Evolutionary conservation across 2,329 filamentous ascomycete genomes (phyloP).

Genomic region (Proliferodiscus dingleyae): DNA sequence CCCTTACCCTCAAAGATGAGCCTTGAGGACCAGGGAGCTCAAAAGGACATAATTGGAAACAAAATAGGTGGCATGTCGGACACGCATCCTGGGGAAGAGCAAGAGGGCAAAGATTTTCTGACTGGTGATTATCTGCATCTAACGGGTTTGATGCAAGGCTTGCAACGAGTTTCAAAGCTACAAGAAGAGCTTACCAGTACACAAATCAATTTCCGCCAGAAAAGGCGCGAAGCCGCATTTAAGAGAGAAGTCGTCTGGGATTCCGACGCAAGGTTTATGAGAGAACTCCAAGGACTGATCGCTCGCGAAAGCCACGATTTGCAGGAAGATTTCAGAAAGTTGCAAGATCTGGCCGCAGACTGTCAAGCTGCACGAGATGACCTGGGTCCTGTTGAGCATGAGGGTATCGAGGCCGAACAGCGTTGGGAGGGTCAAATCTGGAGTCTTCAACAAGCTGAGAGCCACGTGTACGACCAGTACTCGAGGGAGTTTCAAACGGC

Average conservation of each 20-base stretch:
- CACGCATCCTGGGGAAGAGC: too few relatives aligned
- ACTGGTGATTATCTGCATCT: background rate
- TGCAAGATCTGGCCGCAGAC: conserved; percentile 10
- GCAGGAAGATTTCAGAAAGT: conserved; percentile 5
- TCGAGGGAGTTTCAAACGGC: conserved; percentile 15
- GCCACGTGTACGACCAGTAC: conserved; percentile 12
- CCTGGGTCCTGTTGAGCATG: conserved; percentile 22
- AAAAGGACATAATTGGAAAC: too few relatives aligned
- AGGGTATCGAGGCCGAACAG: conserved; percentile 18
- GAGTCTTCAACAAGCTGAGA: conserved; percentile 18
- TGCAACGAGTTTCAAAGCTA: conserved; percentile 11
- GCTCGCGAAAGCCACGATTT: conserved; percentile 13
- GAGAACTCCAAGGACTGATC: conserved; percentile 18
- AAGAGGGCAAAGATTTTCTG: too few relatives aligned
- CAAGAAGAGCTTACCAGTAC: conserved; percentile 14
- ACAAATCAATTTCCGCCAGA: conserved; percentile 20
- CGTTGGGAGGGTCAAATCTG: conserved; percentile 19
- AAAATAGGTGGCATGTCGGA: too few relatives aligned
- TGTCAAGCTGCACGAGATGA: conserved; percentile 23
- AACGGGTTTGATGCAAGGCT: conserved; percentile 14
- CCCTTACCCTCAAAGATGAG: too few relatives aligned
- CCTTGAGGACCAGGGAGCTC: too few relatives aligned
- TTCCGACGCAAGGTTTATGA: conserved; percentile 23
- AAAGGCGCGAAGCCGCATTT: conserved; percentile 18
- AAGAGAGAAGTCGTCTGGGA: conserved; percentile 18